phyloP scores from a whole-genome alignment of 2,329 filamentous ascomycete genomes.

The Grosmannia clavigera region DNA sequence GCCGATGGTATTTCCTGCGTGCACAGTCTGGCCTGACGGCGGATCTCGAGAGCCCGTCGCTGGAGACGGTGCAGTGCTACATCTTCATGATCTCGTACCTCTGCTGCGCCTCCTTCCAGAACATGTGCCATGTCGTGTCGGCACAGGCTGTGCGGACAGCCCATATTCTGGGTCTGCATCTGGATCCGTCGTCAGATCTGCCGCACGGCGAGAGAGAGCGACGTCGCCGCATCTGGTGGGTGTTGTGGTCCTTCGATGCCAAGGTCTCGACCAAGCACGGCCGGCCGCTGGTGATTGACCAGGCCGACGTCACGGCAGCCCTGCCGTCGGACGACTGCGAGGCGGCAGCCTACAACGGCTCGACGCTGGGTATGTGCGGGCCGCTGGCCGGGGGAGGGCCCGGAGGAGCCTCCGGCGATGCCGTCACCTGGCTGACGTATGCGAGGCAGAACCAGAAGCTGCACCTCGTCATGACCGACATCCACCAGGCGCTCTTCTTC shows the following conservation, averaged over 20 bases:
- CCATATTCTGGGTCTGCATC: slow-evolving; percentile 34
- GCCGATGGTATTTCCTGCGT: slow-evolving; percentile 32
- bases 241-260: slow-evolving; percentile 33
- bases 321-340: slow-evolving; percentile 22
- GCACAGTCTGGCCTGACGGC: slow-evolving; percentile 28
- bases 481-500: slow-evolving; percentile 21
- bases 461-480: slow-evolving; percentile 19
- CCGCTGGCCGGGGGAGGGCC: background rate
- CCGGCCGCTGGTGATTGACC: slow-evolving; percentile 26
- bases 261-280: slow-evolving; percentile 34
- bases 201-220: slow-evolving; percentile 25
- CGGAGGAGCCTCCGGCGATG: slow-evolving; percentile 4
- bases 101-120: slow-evolving; percentile 33
- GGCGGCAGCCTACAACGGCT: slow-evolving; percentile 5
- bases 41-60: slow-evolving; percentile 33
- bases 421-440: slow-evolving; percentile 26
- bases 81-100: slow-evolving; percentile 32
- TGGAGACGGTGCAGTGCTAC: slow-evolving; percentile 36
- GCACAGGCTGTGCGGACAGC: slow-evolving; percentile 31
- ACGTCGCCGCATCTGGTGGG: slow-evolving; percentile 40
- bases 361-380: slow-evolving; percentile 10
- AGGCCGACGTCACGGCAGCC: slow-evolving; percentile 20
- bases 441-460: slow-evolving; percentile 22
- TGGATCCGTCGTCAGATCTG: slow-evolving; percentile 27
- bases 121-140: slow-evolving; percentile 30